Base-by-base conservation (phyloP, 257 asterid genomes). In the Fraxinus anomala region DNA sequence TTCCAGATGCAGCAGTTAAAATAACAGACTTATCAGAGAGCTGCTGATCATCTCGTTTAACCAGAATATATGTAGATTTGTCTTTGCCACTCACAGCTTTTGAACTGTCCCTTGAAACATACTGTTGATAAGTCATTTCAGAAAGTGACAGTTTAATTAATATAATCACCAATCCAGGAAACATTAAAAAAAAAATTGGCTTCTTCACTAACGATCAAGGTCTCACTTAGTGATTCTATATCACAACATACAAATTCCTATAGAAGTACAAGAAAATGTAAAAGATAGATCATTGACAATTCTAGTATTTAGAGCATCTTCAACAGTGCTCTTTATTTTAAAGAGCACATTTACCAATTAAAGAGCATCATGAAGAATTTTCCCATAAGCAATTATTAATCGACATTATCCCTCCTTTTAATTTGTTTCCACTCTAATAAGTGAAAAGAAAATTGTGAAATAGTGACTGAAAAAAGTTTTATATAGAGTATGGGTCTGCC, bases 31-130 rank as follows among this genome's bases (percentile, higher is more conserved):
- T 91, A 76, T 85, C 92, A 44, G 75, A 49, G 11, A 79, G 78
- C 76, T 76, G 85, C 73, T 84, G 93, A 84, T 81, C 89, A 79
- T 87, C 93, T 76, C 82, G 89, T 82, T 86, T 91, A 82, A 74
- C 88, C 83, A 85, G 79, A 56, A 80, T 77, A 83, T 86, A 71
- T 49, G 91, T 74, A 54, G 93, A 82, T 84, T 84, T 92, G 81
- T 89, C 91, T 83, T 87, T 92, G 87, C 86, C 82, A 81, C 86
- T 81, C 76, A 77, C 80, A 75, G 75, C 80, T 87, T 89, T 89
- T 80, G 89, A 77, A 84, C 81, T 80, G 72, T 91, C 93, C 88
- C 92, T 88, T 54, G 79, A 81, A 76, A 92, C 95, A 70, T 92
- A 92, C 97, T 92, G 95, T 76, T 36, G 42, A 83, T 82, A 75